These are phyloP conservation scores for Tricholoma bakamatsutake DNA, from an alignment of 768 basidiomycete species.

Conservation along the genomic window DNA sequence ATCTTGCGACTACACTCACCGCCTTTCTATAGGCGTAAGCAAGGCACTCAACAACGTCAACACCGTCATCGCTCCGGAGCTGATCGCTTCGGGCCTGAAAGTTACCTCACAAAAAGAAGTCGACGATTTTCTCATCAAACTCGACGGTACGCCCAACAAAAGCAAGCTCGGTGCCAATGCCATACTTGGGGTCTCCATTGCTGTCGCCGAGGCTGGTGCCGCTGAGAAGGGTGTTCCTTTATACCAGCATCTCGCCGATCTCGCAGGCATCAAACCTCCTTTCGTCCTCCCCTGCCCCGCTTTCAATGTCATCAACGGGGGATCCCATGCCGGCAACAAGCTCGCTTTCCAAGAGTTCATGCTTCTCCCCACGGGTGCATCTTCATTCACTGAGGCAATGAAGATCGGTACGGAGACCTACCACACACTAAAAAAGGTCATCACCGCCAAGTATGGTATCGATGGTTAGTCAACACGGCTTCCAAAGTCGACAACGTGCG, in stretches of 20 bases:
- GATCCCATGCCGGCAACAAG: slow-evolving; percentile 99
- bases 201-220: slow-evolving; percentile 88
- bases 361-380: slow-evolving; percentile 93
- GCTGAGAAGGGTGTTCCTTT: slow-evolving; percentile 93
- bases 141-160: slow-evolving; percentile 97
- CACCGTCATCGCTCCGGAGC: slow-evolving; percentile 78
- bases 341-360: slow-evolving; percentile 99
- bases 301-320: slow-evolving; percentile 99
- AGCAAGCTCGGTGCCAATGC: slow-evolving; percentile 99
- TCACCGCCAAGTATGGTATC: slow-evolving; percentile 97
- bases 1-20: slow-evolving; percentile 4
- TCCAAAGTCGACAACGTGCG: slow-evolving; percentile 4
- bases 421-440: slow-evolving; percentile 98
- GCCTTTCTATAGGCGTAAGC: slow-evolving; percentile 58
- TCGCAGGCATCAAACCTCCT: slow-evolving; percentile 92
- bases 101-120: slow-evolving; percentile 93
- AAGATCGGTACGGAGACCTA: slow-evolving; percentile 98
- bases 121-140: slow-evolving; percentile 97
- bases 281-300: slow-evolving; percentile 89
- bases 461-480: slow-evolving; percentile 56
- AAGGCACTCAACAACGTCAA: slow-evolving; percentile 97
- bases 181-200: slow-evolving; percentile 97
- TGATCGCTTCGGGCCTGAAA: slow-evolving; percentile 77
- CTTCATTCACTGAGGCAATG: slow-evolving; percentile 92
- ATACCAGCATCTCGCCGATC: slow-evolving; percentile 93